phyloP scores from a whole-genome alignment of 116 monocot genomes.

The Dioscorea cayenensis region DNA sequence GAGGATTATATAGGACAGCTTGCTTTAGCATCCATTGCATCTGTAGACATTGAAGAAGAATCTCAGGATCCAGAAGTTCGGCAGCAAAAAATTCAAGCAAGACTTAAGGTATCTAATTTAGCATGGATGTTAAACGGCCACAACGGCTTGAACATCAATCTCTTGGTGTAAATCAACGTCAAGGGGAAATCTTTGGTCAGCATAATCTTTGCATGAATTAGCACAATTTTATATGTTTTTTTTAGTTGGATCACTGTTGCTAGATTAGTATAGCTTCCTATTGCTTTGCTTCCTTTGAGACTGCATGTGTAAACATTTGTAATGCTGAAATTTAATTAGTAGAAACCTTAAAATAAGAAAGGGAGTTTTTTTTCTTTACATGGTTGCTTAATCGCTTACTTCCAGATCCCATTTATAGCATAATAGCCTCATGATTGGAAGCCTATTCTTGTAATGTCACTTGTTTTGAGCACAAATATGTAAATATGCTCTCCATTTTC shows the following conservation, averaged over 20 bases:
- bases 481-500: background rate
- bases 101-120: constrained; percentile 52
- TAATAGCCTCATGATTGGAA: no score
- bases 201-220: background rate
- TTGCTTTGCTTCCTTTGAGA: no score
- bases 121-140: background rate
- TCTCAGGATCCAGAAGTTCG: constrained; percentile 36
- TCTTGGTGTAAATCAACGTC: background rate
- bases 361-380: no score
- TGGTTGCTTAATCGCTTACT: no score
- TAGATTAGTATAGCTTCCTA: no score
- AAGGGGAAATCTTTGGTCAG: background rate
- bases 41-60: constrained; percentile 64
- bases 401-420: no score
- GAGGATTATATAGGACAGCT: constrained; percentile 95
- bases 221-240: background rate
- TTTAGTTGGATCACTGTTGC: background rate
- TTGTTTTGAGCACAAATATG: background rate
- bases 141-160: background rate
- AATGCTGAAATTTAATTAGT: no score
- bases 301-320: no score
- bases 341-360: no score
- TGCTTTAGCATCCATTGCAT: constrained; percentile 66
- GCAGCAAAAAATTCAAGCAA: constrained; percentile 59
- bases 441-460: no score